Percentiles rank a stretch among this genome's conserved stretches.
phyloP scores from a whole-genome alignment of 768 basidiomycete genomes.

The Leucocoprinus sp. region DNA sequence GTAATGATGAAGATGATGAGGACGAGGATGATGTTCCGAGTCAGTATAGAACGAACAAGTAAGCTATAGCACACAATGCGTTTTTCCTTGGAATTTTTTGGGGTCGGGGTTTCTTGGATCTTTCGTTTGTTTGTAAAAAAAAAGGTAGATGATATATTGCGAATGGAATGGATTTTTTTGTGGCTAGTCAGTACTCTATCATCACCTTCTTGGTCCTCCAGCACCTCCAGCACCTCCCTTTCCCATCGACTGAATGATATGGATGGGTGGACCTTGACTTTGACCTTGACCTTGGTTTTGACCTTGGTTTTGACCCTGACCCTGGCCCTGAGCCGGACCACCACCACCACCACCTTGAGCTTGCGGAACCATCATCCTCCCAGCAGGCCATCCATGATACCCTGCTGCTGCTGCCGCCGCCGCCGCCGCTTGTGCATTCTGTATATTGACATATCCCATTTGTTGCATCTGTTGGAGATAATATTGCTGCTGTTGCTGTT shows the following conservation, averaged over 20 bases:
- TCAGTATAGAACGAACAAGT: constrained; percentile 7
- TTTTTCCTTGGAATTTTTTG: not conserved
- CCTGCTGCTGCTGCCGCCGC: not conserved
- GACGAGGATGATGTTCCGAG: constrained; percentile 4
- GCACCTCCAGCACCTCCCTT: no score
- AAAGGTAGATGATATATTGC: not conserved
- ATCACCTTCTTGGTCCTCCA: no score
- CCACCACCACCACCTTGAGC: not conserved
- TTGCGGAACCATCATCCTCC: not conserved
- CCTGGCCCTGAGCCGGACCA: constrained; percentile 14
- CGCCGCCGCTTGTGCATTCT: not conserved
- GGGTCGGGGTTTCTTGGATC: not conserved
- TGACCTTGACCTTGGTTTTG: constrained; percentile 6
- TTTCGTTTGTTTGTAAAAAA: not conserved
- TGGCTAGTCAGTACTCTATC: no score
- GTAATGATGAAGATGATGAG: no score
- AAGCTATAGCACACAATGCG: not conserved
- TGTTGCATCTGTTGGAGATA: constrained; percentile 9
- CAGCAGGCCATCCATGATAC: not conserved
- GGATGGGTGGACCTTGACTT: not conserved
- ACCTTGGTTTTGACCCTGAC: constrained; percentile 14
- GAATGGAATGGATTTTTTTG: no score
- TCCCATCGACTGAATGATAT: no score
- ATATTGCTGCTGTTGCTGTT: constrained; percentile 8
- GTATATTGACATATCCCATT: not conserved